phyloP scores from a whole-genome alignment of 208 protist genomes.

The Acanthamoeba royreba region DNA sequence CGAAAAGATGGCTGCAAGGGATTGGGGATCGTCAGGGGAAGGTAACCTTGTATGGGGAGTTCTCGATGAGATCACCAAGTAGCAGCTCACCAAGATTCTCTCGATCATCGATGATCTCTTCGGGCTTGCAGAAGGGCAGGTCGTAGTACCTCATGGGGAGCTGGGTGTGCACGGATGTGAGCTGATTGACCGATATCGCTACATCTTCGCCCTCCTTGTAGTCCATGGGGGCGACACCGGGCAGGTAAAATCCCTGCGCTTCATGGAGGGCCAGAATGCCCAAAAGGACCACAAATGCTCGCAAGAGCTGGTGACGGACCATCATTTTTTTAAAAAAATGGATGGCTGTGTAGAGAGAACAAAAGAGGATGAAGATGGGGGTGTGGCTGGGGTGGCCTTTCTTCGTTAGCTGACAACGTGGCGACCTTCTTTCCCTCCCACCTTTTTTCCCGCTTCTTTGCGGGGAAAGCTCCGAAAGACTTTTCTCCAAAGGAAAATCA shows the following conservation, averaged over 20 bases:
- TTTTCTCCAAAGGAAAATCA: no score
- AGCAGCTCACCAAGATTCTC: slow-evolving; percentile 95
- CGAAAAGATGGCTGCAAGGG: neutral
- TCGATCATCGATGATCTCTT: slow-evolving; percentile 36
- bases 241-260: slow-evolving; percentile 61
- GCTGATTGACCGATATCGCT: slow-evolving; percentile 82
- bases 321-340: neutral
- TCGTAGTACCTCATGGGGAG: slow-evolving; percentile 92
- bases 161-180: slow-evolving; percentile 85
- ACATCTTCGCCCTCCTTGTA: slow-evolving; percentile 56
- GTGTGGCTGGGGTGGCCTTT: no score
- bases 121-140: slow-evolving; percentile 83
- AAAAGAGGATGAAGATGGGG: no score
- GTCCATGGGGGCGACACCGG: slow-evolving; percentile 60
- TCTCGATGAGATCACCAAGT: slow-evolving; percentile 90
- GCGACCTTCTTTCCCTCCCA: no score
- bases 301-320: neutral
- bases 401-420: no score
- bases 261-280: neutral
- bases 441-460: no score
- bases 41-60: slow-evolving; percentile 86
- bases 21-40: no score
- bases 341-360: no score
- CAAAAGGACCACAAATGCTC: neutral
- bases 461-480: no score